Evolutionary conservation across 1,284 basidiomycete species (phyloP), one percentile per base, ranked within the genome.

Genomic region (Apiotrichum siamense): DNA sequence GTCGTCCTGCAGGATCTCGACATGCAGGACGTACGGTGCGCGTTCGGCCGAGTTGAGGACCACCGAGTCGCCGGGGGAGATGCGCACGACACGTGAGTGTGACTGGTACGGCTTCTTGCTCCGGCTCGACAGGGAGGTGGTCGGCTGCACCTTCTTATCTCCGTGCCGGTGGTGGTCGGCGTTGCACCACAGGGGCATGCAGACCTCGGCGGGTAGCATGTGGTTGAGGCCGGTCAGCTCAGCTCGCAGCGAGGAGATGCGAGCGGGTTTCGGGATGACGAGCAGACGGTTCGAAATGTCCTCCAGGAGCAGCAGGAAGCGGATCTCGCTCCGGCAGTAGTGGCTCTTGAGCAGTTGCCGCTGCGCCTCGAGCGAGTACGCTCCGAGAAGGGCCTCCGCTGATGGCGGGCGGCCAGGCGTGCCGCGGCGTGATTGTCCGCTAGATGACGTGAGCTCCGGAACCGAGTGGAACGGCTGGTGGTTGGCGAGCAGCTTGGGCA

Each of bases 41-140:
- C 88, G 82, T 72, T 98, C 93, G 3, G 96, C 96, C 32, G 94
- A 98, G 70, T 99, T 99, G 41, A 99, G 82, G 6, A 98, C 96
- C 31, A 98, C 96, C 38, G 90, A 89, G 77, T 99, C 96, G 21
- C 92, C 90, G 3, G 96, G 94, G 17, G 93, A 93, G 70, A 99
- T 96, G 61, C 96, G 85, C 37, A 98, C 90, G 48, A 99, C 91
- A 33, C 91, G 84, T 68, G 97, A 93, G 69, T 99, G 94, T 7
- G 85, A 82, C 73, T 70, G 84, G 85, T 29, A n/a, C 47, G 39
- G 36, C 46, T 47, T 39, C 43, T 47, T 41, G 18, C 37, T 36
- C 12, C 25, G 40, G 20, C 41, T n/a, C 10, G 27, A 18, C 18
- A 49, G 41, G 18, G 42, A 24, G 24, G 43, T n/a, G 4, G 33